A percentile compares a stretch with the other conserved stretches of the same genome.
Evolutionary conservation across 495 filamentous ascomycete species (phyloP).

Genomic region (Talaromyces wortmannii): DNA sequence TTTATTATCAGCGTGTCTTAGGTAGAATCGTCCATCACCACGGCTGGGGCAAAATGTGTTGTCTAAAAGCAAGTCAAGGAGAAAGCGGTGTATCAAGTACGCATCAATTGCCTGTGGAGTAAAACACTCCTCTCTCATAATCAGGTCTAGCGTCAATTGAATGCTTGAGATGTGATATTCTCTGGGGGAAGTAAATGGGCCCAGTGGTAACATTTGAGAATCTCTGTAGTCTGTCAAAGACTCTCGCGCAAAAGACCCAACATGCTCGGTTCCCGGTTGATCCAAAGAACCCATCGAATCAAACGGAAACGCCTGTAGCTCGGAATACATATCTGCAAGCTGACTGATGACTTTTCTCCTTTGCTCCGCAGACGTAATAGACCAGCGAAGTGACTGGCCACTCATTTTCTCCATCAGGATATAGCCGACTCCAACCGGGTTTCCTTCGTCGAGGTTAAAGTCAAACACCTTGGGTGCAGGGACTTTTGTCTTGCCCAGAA

Average conservation of each 20-base stretch:
- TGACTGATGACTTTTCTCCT: slow-evolving; percentile 26
- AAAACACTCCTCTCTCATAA: slow-evolving; percentile 21
- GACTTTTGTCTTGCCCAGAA: slow-evolving; percentile 20
- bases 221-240: slow-evolving; percentile 17
- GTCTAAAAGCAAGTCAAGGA: slow-evolving; percentile 18
- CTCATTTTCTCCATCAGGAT: slow-evolving; percentile 38
- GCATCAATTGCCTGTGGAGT: slow-evolving; percentile 19
- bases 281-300: slow-evolving; percentile 18
- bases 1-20: slow-evolving; percentile 38
- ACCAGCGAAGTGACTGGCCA: slow-evolving; percentile 26
- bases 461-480: slow-evolving; percentile 22
- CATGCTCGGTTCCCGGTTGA: slow-evolving; percentile 10
- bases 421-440: slow-evolving; percentile 26
- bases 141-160: slow-evolving; percentile 19
- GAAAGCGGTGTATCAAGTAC: slow-evolving; percentile 29
- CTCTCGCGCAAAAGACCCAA: slow-evolving; percentile 25
- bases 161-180: slow-evolving; percentile 14
- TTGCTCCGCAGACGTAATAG: slow-evolving; percentile 13
- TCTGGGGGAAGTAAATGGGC: slow-evolving; percentile 14
- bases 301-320: slow-evolving; percentile 24
- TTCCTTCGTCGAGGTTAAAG: slow-evolving; percentile 16
- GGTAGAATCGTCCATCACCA: slow-evolving; percentile 27
- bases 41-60: slow-evolving; percentile 5
- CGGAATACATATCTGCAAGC: slow-evolving; percentile 28
- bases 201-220: slow-evolving; percentile 6